Evolutionary conservation across 2,329 filamentous ascomycete species (phyloP).

Genomic region (Cylindrodendrum hubeiense): DNA sequence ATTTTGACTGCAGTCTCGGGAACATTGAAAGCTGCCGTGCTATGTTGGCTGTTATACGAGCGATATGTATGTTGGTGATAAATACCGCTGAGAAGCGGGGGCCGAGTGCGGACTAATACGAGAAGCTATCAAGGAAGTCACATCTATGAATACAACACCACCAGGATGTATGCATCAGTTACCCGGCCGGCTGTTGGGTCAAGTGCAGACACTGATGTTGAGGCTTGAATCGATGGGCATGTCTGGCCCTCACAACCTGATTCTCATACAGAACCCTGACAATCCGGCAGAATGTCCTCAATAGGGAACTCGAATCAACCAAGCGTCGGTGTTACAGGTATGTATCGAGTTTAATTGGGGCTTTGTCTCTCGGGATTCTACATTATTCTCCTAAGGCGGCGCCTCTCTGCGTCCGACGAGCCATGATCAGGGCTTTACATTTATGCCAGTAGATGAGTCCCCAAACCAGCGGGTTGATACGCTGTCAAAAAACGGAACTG

Average conservation of each 20-base stretch:
- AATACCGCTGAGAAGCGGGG: too few relatives aligned
- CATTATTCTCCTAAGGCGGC: not conserved
- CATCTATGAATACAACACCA: too few relatives aligned
- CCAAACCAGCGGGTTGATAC: not conserved
- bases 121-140: too few relatives aligned
- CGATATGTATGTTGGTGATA: too few relatives aligned
- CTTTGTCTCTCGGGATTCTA: not conserved
- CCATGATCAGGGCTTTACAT: not conserved
- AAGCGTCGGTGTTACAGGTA: not conserved
- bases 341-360: not conserved
- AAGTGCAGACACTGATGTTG: too few relatives aligned
- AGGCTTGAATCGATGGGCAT: not conserved
- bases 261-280: not conserved
- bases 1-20: too few relatives aligned
- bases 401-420: not conserved
- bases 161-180: too few relatives aligned
- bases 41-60: too few relatives aligned
- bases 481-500: too few relatives aligned
- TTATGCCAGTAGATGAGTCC: not conserved
- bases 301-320: not conserved
- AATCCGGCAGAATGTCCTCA: not conserved
- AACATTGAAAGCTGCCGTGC: too few relatives aligned
- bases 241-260: not conserved
- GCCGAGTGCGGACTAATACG: too few relatives aligned
- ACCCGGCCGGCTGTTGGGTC: too few relatives aligned